Conservation (phyloP, 257 asterid species). For the Solanum infundibuliforme region DNA sequence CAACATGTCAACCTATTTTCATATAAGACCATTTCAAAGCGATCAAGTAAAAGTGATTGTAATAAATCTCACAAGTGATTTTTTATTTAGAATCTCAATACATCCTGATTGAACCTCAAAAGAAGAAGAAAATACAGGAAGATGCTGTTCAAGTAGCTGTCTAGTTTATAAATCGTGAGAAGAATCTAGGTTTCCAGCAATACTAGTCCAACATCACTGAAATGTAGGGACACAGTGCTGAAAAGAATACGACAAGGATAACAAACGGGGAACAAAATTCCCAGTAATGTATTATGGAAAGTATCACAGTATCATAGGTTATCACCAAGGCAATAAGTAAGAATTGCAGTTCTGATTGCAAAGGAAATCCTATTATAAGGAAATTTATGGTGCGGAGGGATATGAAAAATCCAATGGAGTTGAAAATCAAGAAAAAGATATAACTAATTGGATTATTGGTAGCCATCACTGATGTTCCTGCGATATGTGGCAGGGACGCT, state of each 20-base stretch:
- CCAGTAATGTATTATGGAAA: too few species aligned
- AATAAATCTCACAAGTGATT: too few species aligned
- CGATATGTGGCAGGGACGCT: too few species aligned
- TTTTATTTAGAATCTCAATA: not conserved
- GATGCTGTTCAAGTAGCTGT: not conserved
- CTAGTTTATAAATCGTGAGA: not conserved
- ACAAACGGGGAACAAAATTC: not conserved
- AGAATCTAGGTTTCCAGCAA: not conserved
- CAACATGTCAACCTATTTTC: too few species aligned
- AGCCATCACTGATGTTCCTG: slow-evolving; percentile 13
- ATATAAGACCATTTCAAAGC: too few species aligned
- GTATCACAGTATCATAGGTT: slow-evolving; percentile 1
- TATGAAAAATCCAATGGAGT: slow-evolving; percentile 28
- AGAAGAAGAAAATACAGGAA: not conserved
- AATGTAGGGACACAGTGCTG: not conserved
- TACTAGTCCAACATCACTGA: slow-evolving; percentile 1
- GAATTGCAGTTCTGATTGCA: slow-evolving; percentile 24
- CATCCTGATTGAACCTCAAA: not conserved
- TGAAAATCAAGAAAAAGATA: slow-evolving; percentile 11
- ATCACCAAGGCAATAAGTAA: slow-evolving; percentile 14
- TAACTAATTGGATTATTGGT: not conserved
- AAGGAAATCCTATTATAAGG: slow-evolving; percentile 22
- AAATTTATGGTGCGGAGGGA: slow-evolving; percentile 24
- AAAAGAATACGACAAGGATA: slow-evolving; percentile 3
- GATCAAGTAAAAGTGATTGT: too few species aligned